phyloP scores from a whole-genome alignment of 495 filamentous ascomycete genomes.

The Letharia lupina region DNA sequence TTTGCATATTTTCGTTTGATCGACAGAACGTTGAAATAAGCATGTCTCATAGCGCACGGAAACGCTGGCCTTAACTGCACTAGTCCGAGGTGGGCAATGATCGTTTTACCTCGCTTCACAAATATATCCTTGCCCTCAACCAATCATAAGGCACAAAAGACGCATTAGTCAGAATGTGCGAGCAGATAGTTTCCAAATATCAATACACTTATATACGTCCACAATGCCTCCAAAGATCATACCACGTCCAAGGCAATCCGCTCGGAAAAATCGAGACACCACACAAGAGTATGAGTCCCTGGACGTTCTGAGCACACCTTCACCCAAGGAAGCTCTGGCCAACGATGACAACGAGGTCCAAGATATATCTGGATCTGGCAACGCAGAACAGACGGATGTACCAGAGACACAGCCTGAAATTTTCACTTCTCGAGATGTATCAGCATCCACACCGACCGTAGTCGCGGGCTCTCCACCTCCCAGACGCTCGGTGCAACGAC shows the following conservation, averaged over 20 bases:
- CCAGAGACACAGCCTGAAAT: not conserved
- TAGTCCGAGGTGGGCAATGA: not conserved
- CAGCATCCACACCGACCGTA: not conserved
- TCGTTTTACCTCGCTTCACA: not conserved
- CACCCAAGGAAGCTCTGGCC: slow-evolving; percentile 10
- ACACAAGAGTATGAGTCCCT: not conserved
- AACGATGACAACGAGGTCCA: not conserved
- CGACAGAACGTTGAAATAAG: slow-evolving; percentile 13
- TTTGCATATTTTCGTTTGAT: not conserved
- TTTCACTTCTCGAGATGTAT: not conserved
- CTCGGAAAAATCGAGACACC: slow-evolving; percentile 18
- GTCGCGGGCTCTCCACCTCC: slow-evolving; percentile 8
- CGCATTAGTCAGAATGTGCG: not conserved
- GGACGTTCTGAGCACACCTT: slow-evolving; percentile 5
- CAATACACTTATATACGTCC: not conserved
- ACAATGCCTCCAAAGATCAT: slow-evolving; percentile 40
- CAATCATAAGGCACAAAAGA: not conserved
- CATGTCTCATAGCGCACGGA: not conserved
- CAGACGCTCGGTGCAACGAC: slow-evolving; percentile 13
- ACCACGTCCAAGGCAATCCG: slow-evolving; percentile 29
- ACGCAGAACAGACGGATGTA: not conserved
- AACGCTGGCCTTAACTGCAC: not conserved
- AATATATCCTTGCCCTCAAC: not conserved
- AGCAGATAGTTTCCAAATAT: not conserved
- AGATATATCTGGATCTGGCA: not conserved